Base-by-base conservation (phyloP, 208 protist genomes). In the Acanthamoeba lenticulata region DNA sequence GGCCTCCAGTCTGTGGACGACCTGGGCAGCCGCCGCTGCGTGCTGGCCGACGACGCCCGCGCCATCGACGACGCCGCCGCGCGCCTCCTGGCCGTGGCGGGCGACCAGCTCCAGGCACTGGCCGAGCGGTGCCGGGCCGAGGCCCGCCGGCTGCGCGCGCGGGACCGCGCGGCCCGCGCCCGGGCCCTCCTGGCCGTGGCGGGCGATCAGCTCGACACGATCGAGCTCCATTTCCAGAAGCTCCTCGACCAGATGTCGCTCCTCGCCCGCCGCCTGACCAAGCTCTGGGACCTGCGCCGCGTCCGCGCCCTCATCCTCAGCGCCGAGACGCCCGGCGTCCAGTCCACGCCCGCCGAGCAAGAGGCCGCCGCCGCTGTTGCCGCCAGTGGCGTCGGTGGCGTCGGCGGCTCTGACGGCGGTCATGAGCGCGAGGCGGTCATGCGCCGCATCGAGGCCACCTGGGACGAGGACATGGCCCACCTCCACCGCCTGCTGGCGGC, bases 211-310 rank as follows among this genome's bases (percentile, higher is more conserved):
- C 55, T 90, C 24, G 83, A 90, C 83, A 90, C 49, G n/a, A 69
- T 90, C 21, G 83, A 90, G 32, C 83, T 90, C 52, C 83, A 90
- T 47, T 60, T 90, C 34, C 83, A 90, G 55, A 60, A 90, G 52
- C 83, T 90, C 11, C 55, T 60, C 21, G 83, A 90, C 52, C 83
- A 90, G 55, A 90, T 90, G 83, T 90, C 45, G 2, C 49, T 90
- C 34, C 55, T 90, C 49, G 21, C 45, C 19, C 83, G 83, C 55
- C 5, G 74, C 17, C 34, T 77, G 29, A 17, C 40, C 29, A 77
- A 77, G 67, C 36, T 77, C 29, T 77, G 67, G 67, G 67, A 77
- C 67, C 9, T 77, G 67, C 67, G 67, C 13, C 67, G 36, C 6
- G 67, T 77, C 29, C 29, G 67, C 29, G 34, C 34, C 29, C 17